Evolutionary conservation across 208 protist species (phyloP).

Genomic region (Porcisia hertigi): DNA sequence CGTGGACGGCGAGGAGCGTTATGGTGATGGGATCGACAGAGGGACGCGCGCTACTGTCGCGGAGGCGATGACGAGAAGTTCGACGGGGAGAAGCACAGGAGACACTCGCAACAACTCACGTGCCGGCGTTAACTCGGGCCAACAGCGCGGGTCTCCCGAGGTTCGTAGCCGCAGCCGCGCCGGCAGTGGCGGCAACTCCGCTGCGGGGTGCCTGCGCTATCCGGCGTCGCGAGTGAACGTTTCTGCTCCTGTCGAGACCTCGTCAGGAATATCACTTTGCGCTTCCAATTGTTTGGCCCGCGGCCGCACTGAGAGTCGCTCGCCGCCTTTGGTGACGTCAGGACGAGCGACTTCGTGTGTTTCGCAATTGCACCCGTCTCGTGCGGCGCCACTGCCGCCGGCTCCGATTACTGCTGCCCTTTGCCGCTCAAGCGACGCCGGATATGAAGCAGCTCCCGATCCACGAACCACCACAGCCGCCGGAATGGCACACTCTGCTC

Average conservation of each 20-base stretch:
- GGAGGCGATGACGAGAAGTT: background rate
- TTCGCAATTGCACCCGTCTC: background rate
- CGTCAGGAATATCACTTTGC: background rate
- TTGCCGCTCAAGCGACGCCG: background rate
- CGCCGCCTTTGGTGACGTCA: background rate
- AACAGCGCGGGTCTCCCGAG: background rate
- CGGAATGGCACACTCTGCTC: background rate
- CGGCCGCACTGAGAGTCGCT: background rate
- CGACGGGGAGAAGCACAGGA: background rate
- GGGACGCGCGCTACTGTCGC: background rate
- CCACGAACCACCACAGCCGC: background rate
- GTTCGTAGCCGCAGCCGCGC: conserved; percentile 4
- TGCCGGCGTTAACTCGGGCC: background rate
- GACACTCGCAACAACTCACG: background rate
- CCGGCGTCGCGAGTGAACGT: conserved; percentile 4
- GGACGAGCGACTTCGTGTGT: background rate
- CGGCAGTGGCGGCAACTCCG: background rate
- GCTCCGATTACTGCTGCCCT: conserved; percentile 22
- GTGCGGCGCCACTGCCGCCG: conserved; percentile 7
- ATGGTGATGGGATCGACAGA: background rate
- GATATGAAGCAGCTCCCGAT: background rate
- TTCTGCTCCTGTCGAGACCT: background rate
- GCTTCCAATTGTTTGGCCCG: background rate
- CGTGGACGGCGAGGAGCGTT: conserved; percentile 4
- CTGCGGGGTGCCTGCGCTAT: background rate